Conservation (phyloP, 2,329 filamentous ascomycete species). For the Fusarium nelsonii region DNA sequence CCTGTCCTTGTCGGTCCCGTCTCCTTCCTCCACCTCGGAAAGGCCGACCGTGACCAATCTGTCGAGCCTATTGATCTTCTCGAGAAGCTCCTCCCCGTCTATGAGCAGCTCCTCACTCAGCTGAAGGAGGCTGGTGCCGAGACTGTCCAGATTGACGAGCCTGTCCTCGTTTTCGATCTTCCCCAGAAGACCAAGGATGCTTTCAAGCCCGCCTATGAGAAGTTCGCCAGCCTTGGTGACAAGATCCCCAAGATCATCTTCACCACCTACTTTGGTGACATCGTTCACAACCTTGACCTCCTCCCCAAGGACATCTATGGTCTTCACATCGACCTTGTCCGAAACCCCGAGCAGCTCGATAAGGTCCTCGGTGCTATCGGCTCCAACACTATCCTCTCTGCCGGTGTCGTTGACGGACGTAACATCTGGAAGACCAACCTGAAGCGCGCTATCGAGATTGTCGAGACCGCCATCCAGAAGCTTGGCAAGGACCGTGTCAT, state of each 20-base stretch:
- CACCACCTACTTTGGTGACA: constrained; percentile 99
- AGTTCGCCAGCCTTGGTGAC: constrained; percentile 79
- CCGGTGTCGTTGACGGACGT: constrained; percentile 96
- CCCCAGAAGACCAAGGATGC: constrained; percentile 90
- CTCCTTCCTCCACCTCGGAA: constrained; percentile 96
- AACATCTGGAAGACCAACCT: constrained; percentile 99
- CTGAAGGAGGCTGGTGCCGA: constrained; percentile 97
- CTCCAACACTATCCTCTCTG: constrained; percentile 89
- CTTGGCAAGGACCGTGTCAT: constrained; percentile 98
- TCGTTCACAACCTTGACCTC: constrained; percentile 97
- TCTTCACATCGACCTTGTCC: constrained; percentile 95
- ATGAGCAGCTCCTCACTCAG: constrained; percentile 90
- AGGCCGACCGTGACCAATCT: constrained; percentile 95
- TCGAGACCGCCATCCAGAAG: constrained; percentile 91
- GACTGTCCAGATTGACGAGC: constrained; percentile 98
- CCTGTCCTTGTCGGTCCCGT: constrained; percentile 96
- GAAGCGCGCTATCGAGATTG: constrained; percentile 90
- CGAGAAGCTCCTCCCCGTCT: constrained; percentile 92
- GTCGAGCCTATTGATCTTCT: constrained; percentile 95
- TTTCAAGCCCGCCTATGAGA: constrained; percentile 98
- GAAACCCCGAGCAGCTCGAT: constrained; percentile 97
- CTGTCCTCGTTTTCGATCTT: constrained; percentile 94
- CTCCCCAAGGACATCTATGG: constrained; percentile 83
- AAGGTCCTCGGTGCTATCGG: constrained; percentile 85
- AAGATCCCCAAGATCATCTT: constrained; percentile 89